Evolutionary conservation across 768 basidiomycete species (phyloP).

Genomic region (Arthromyces matolae): DNA sequence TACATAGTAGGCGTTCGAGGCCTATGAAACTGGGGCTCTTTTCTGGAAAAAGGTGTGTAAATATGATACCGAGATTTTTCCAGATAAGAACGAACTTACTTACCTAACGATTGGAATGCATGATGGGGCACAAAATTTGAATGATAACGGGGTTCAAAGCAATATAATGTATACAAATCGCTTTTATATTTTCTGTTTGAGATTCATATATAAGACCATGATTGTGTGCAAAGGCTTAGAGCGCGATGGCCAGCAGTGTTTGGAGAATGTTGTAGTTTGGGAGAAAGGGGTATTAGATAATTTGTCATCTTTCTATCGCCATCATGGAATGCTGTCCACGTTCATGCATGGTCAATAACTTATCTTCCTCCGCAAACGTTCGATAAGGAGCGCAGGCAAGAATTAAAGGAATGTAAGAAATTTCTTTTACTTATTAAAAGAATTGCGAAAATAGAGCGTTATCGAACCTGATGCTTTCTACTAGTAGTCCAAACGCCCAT

Average conservation of each 20-base stretch:
- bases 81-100: too few species aligned
- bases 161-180: too few species aligned
- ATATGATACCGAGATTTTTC: too few species aligned
- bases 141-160: too few species aligned
- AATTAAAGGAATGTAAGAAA: constrained; percentile 4
- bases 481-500: too few species aligned
- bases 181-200: too few species aligned
- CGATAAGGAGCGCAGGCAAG: background rate
- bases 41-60: too few species aligned
- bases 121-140: too few species aligned
- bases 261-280: background rate
- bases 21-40: too few species aligned
- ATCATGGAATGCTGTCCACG: background rate
- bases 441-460: background rate
- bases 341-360: background rate
- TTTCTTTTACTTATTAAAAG: background rate
- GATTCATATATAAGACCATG: too few species aligned
- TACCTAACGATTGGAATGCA: too few species aligned
- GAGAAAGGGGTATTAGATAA: constrained; percentile 1
- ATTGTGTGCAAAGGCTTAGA: background rate
- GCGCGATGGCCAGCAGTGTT: background rate
- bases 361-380: background rate
- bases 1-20: too few species aligned
- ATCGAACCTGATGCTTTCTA: background rate
- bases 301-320: background rate